These are phyloP conservation scores for Chalciporus chontae DNA, from an alignment of 768 basidiomycete species.

Conservation along the genomic window DNA sequence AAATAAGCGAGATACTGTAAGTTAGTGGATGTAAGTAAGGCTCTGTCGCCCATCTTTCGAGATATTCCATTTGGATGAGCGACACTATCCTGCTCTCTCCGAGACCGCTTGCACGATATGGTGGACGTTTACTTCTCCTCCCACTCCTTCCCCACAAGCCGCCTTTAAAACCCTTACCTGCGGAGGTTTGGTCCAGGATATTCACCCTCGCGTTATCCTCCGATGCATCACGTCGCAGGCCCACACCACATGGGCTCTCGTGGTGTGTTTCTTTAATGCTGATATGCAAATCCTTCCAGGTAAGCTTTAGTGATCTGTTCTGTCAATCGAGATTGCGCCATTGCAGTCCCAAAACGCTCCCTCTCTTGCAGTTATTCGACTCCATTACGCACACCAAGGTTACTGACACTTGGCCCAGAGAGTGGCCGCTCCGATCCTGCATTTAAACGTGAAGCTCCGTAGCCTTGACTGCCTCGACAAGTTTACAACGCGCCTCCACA, in stretches of 20 bases:
- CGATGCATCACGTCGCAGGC: constrained; percentile 10
- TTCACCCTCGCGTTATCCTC: constrained; percentile 37
- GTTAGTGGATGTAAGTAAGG: no score
- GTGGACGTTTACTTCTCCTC: constrained; percentile 61
- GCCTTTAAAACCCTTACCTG: constrained; percentile 54
- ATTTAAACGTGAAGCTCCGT: constrained; percentile 47
- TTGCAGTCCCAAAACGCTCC: background rate
- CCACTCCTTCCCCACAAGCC: constrained; percentile 61
- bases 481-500: constrained; percentile 55
- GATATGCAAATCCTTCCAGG: constrained; percentile 40
- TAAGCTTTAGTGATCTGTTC: constrained; percentile 21
- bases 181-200: constrained; percentile 69
- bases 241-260: constrained; percentile 1
- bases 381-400: background rate
- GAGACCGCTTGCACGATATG: constrained; percentile 57
- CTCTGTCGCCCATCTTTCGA: no score
- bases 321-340: background rate
- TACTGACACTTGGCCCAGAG: constrained; percentile 42
- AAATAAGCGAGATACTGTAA: background rate
- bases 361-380: constrained; percentile 1
- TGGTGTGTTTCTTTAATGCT: constrained; percentile 31
- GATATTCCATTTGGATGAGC: constrained; percentile 25
- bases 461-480: constrained; percentile 45
- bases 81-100: constrained; percentile 55
- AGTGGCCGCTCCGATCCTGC: constrained; percentile 63